Evolutionary conservation across 306 rosid genomes (phyloP).

Genomic region (Boehmeria nivea): DNA sequence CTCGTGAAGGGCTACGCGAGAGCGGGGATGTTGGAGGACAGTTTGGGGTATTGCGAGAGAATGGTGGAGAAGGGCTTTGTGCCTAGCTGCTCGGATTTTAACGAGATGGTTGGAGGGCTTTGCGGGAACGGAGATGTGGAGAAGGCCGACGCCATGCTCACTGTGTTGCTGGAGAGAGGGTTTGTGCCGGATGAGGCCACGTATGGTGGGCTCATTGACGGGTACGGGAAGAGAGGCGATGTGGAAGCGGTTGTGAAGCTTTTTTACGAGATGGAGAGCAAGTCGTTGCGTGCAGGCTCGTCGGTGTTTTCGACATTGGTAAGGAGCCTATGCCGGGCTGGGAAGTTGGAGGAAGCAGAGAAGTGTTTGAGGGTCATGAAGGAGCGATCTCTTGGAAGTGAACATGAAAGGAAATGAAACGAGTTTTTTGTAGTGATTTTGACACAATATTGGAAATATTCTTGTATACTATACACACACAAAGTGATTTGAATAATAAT

Average conservation of each 20-base stretch:
- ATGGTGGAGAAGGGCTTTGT: slow-evolving; percentile 52
- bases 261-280: slow-evolving; percentile 67
- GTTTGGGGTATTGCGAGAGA: slow-evolving; percentile 39
- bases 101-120: slow-evolving; percentile 46
- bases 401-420: too few species aligned
- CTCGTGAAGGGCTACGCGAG: slow-evolving; percentile 56
- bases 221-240: slow-evolving; percentile 40
- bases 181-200: slow-evolving; percentile 53
- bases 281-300: slow-evolving; percentile 46
- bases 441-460: too few species aligned
- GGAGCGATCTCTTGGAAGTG: slow-evolving; percentile 14
- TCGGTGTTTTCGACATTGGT: slow-evolving; percentile 39
- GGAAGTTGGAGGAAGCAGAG: slow-evolving; percentile 63
- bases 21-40: slow-evolving; percentile 37
- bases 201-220: slow-evolving; percentile 44
- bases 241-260: slow-evolving; percentile 54
- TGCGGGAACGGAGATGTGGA: slow-evolving; percentile 44
- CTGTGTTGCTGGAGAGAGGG: slow-evolving; percentile 54
- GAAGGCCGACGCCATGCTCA: slow-evolving; percentile 49
- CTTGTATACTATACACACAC: too few species aligned
- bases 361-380: slow-evolving; percentile 53
- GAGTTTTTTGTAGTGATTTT: too few species aligned
- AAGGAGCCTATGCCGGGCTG: slow-evolving; percentile 41
- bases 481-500: too few species aligned
- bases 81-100: slow-evolving; percentile 60